Conservation (phyloP, 495 filamentous ascomycete species). For the Podospora comata region DNA sequence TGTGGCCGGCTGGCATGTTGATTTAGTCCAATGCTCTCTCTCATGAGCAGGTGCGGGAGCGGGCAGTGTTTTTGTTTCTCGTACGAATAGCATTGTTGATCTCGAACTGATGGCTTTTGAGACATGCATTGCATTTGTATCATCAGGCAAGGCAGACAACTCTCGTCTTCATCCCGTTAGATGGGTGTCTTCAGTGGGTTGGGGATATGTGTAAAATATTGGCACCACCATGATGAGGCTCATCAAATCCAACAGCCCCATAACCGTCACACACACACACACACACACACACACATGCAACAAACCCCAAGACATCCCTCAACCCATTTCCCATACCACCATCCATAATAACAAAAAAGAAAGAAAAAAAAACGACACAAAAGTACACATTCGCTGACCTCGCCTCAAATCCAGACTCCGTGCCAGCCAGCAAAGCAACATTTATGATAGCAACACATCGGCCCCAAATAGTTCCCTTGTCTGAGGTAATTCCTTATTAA, state of each 20-base stretch:
- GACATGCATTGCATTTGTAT: not conserved
- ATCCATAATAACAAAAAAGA: not conserved
- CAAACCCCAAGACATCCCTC: not conserved
- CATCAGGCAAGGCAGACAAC: not conserved
- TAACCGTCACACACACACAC: too few relatives aligned
- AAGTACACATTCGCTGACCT: not conserved
- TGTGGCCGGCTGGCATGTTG: not conserved
- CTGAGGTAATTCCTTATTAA: not conserved
- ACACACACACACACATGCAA: too few relatives aligned
- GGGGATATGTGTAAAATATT: too few relatives aligned
- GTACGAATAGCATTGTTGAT: not conserved
- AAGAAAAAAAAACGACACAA: not conserved
- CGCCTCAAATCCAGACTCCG: not conserved
- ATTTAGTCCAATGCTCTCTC: not conserved
- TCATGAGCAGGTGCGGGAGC: not conserved
- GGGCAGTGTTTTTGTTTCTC: not conserved
- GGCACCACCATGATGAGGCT: too few relatives aligned
- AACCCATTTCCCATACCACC: not conserved
- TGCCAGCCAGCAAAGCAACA: constrained; percentile 5
- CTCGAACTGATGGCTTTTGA: not conserved
- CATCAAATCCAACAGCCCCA: too few relatives aligned
- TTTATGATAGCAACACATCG: not conserved
- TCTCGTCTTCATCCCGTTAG: too few relatives aligned
- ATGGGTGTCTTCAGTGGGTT: too few relatives aligned
- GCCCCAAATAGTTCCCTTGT: too few relatives aligned